Evolutionary conservation across 495 filamentous ascomycete genomes (phyloP), one percentile per base, ranked within the genome.

Genomic region (Penicillium angulare): DNA sequence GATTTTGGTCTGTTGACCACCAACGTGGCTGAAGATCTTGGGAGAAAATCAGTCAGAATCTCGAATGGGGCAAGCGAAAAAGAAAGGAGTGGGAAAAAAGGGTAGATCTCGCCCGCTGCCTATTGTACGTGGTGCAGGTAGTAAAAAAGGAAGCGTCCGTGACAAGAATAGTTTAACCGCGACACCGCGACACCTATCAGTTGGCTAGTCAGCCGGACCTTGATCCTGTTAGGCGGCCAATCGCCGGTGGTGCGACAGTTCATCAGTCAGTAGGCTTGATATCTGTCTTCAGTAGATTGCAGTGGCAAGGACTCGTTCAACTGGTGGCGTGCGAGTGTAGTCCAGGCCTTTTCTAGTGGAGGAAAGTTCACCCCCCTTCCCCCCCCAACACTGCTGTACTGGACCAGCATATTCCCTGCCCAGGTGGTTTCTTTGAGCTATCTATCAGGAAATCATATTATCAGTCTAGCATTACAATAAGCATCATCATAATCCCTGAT

Each of bases 101-200:
- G 27, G 27, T 12, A 31, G 42, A 29, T 38, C 42, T 42, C 18
- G 22, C n/a, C 31, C 43, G 38, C 16, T 32, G 20, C 27, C 20
- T 26, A 12, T 33, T 13, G 34, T 18, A 48, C 34, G 34, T 21
- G 43, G 43, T 47, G 31, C 32, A 36, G 29, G 18, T 31, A 16
- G 18, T 32, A 34, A 12, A 23, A 36, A 40, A 34, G 43, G 23
- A 10, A 39, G 32, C 16, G 46, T 51, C 58, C 52, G 55, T 59
- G 58, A 56, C 61, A 55, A 50, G 55, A 62, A 57, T 62, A 65
- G 61, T 33, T 55, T 52, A 53, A 56, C 56, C 45, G 57, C 47
- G 55, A 31, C 27, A 31, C 27, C 27, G n/a, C n/a, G 27, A 58
- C 39, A 42, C 43, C 43, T 53, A 27, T 47, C 45, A 31, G 52